Evolutionary conservation across 805 yeast genomes (phyloP).

Genomic region (Ogataea paradorogensis): DNA sequence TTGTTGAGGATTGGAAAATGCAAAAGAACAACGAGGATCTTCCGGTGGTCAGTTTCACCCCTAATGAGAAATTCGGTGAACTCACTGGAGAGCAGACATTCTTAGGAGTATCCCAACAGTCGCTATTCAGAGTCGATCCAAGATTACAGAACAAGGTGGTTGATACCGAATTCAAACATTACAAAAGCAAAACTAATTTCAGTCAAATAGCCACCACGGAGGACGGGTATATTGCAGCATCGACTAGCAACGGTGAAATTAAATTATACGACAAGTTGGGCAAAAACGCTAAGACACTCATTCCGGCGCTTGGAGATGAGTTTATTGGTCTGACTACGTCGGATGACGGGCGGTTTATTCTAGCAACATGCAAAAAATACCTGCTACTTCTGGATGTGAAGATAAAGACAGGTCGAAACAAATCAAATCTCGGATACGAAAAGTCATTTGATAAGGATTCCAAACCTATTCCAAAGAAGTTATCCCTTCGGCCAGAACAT

Average conservation of each 20-base stretch:
- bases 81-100: constrained; percentile 71
- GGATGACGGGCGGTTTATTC: constrained; percentile 75
- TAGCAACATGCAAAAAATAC: constrained; percentile 76
- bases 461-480: constrained; percentile 66
- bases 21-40: constrained; percentile 32
- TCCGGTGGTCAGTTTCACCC: constrained; percentile 59
- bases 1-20: constrained; percentile 84
- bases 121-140: constrained; percentile 78
- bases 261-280: constrained; percentile 73
- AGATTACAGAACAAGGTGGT: constrained; percentile 65
- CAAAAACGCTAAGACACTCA: constrained; percentile 66
- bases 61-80: constrained; percentile 72
- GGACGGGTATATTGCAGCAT: constrained; percentile 71
- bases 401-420: constrained; percentile 59
- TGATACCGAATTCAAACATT: constrained; percentile 49
- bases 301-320: constrained; percentile 82
- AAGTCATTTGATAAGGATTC: constrained; percentile 60
- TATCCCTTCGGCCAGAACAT: constrained; percentile 71
- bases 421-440: constrained; percentile 60
- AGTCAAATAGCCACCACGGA: constrained; percentile 68
- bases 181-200: constrained; percentile 55
- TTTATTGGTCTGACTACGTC: constrained; percentile 67
- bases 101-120: constrained; percentile 62
- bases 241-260: constrained; percentile 71
- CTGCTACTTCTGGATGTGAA: constrained; percentile 66